A percentile compares a stretch with the other conserved stretches of the same genome.
These are phyloP conservation scores for Articulospora tetracladia DNA, from an alignment of 495 filamentous ascomycete genomes.

Conservation along the genomic window DNA sequence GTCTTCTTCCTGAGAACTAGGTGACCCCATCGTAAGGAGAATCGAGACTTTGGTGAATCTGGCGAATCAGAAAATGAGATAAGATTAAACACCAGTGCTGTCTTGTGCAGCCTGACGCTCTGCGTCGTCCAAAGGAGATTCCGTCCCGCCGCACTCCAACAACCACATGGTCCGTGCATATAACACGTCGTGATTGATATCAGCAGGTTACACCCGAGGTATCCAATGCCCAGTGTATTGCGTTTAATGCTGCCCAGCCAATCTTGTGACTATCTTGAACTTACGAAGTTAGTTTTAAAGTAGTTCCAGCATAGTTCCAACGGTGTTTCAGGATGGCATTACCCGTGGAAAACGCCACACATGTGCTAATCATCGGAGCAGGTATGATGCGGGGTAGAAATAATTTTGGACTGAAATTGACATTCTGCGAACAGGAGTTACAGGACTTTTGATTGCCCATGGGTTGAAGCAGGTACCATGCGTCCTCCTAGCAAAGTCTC, in stretches of 20 bases:
- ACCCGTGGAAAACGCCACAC: not conserved
- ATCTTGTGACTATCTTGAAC: no score
- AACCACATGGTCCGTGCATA: no score
- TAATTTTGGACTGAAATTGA: not conserved
- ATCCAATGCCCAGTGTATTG: no score
- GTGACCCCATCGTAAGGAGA: not conserved
- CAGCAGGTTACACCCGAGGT: no score
- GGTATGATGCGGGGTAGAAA: constrained; percentile 19
- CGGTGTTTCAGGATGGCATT: not conserved
- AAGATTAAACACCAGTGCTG: no score
- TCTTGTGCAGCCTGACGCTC: no score
- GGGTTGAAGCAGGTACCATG: constrained; percentile 38
- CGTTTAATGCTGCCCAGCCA: no score
- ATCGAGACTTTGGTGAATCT: not conserved
- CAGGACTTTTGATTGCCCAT: constrained; percentile 35
- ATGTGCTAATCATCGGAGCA: constrained; percentile 29
- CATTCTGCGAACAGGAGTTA: constrained; percentile 24
- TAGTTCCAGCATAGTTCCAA: not conserved
- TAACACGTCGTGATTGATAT: no score
- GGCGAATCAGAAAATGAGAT: no score
- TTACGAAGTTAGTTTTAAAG: no score
- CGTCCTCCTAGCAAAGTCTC: not conserved
- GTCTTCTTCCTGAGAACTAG: not conserved
- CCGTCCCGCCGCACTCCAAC: no score
- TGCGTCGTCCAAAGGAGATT: no score